Evolutionary conservation across 1,284 basidiomycete species (phyloP).

Genomic region (Puccinia horiana): DNA sequence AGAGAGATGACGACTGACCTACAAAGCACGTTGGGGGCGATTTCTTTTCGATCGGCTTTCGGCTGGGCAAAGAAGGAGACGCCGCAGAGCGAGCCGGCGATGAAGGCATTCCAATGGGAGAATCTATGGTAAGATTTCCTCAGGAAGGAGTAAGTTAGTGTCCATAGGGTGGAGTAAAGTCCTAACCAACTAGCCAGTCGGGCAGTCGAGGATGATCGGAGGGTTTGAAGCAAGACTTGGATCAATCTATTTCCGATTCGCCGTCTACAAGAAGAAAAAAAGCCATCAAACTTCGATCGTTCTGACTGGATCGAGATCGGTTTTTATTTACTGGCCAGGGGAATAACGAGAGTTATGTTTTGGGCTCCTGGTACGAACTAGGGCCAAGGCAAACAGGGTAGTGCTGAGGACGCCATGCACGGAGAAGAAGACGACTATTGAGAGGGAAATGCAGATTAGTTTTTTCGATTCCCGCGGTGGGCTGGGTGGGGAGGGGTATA

Average conservation of each 20-base stretch:
- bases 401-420: constrained; percentile 37
- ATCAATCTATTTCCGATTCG: neutral
- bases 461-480: neutral
- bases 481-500: neutral
- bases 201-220: constrained; percentile 20
- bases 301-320: neutral
- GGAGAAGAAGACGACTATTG: constrained; percentile 43
- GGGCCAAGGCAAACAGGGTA: constrained; percentile 18
- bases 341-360: neutral
- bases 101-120: constrained; percentile 36
- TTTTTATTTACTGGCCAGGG: neutral
- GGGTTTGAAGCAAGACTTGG: constrained; percentile 6
- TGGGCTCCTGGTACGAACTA: constrained; percentile 19
- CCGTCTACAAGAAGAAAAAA: neutral
- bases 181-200: constrained; percentile 43
- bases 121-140: constrained; percentile 4
- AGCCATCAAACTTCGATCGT: neutral
- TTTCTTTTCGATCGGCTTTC: constrained; percentile 29
- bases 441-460: neutral
- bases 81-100: constrained; percentile 42
- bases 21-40: constrained; percentile 48
- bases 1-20: constrained; percentile 22
- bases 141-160: constrained; percentile 38
- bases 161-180: constrained; percentile 36
- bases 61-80: constrained; percentile 44